phyloP scores from a whole-genome alignment of 2,329 filamentous ascomycete species.

The Fusarium lyarnte region DNA sequence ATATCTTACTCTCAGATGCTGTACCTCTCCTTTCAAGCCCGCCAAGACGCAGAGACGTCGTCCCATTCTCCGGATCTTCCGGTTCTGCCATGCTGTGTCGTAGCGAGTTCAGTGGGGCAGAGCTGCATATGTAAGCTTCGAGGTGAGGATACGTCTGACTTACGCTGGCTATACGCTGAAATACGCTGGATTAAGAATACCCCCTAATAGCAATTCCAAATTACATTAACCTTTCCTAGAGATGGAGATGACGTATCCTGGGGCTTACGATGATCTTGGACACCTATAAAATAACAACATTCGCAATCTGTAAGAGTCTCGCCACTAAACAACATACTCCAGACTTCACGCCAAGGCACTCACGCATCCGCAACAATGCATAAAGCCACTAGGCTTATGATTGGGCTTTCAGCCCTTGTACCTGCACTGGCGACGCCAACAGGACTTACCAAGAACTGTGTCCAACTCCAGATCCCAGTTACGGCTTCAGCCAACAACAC shows the following conservation, averaged over 20 bases:
- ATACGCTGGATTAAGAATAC: not conserved
- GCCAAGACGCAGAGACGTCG: fast-evolving
- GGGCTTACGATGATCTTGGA: fast-evolving
- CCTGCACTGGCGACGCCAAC: not conserved
- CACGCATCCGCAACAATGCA: fast-evolving
- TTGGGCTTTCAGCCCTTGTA: fast-evolving
- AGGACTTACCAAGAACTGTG: not conserved
- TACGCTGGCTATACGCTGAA: not conserved
- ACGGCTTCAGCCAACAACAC: not conserved
- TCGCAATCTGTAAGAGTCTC: fast-evolving
- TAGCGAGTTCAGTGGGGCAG: not conserved
- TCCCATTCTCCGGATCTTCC: not conserved
- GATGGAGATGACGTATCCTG: not conserved
- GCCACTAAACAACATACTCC: fast-evolving
- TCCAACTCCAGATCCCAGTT: fast-evolving
- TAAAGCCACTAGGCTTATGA: fast-evolving
- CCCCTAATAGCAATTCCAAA: not conserved
- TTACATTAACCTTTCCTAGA: fast-evolving
- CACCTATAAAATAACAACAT: not conserved
- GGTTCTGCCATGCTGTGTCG: not conserved
- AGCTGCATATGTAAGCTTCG: not conserved
- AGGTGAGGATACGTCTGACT: not conserved
- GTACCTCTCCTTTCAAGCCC: fast-evolving
- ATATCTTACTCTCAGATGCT: fast-evolving
- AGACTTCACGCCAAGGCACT: fast-evolving